A percentile compares a stretch with the other conserved stretches of the same genome.
phyloP scores from a whole-genome alignment of 805 yeast genomes.

The Saccharomycopsis sp. region DNA sequence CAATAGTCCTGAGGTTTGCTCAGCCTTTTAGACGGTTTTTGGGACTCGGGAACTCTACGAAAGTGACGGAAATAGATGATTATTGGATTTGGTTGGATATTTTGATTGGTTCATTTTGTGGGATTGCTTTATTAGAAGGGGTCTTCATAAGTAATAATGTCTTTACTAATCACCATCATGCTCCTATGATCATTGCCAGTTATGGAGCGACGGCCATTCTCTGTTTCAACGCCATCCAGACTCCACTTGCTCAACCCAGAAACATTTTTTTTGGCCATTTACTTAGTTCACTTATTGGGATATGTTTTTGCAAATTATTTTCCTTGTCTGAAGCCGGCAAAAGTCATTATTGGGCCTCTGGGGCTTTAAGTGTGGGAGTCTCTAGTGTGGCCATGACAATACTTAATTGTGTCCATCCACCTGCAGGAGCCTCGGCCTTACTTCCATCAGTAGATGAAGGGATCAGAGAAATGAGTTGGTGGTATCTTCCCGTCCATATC shows the following conservation, averaged over 20 bases:
- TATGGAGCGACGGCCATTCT: slow-evolving; percentile 58
- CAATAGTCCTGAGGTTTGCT: slow-evolving; percentile 27
- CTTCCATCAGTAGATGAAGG: slow-evolving; percentile 40
- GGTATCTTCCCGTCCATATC: slow-evolving; percentile 48
- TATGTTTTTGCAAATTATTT: slow-evolving; percentile 45
- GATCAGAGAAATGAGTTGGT: slow-evolving; percentile 48
- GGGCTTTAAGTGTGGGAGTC: slow-evolving; percentile 45
- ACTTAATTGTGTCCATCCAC: slow-evolving; percentile 54
- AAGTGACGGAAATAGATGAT: slow-evolving; percentile 25
- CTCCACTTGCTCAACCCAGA: slow-evolving; percentile 59
- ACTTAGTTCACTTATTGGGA: slow-evolving; percentile 40
- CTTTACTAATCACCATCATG: slow-evolving; percentile 27
- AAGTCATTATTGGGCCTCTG: slow-evolving; percentile 44
- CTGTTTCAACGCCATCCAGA: slow-evolving; percentile 41
- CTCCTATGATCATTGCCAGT: slow-evolving; percentile 41
- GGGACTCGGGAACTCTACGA: slow-evolving; percentile 25
- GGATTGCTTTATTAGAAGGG: slow-evolving; percentile 36
- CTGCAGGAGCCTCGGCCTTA: slow-evolving; percentile 62
- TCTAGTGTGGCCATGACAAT: slow-evolving; percentile 44
- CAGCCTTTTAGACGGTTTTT: slow-evolving; percentile 27
- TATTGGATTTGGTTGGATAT: slow-evolving; percentile 37
- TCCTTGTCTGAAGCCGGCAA: slow-evolving; percentile 32
- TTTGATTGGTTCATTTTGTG: slow-evolving; percentile 35
- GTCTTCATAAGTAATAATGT: slow-evolving; percentile 31
- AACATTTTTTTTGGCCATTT: slow-evolving; percentile 48